These are phyloP conservation scores for Houttuynia cordata DNA, from an alignment of 164 flowering plant genomes.

Conservation along the genomic window DNA sequence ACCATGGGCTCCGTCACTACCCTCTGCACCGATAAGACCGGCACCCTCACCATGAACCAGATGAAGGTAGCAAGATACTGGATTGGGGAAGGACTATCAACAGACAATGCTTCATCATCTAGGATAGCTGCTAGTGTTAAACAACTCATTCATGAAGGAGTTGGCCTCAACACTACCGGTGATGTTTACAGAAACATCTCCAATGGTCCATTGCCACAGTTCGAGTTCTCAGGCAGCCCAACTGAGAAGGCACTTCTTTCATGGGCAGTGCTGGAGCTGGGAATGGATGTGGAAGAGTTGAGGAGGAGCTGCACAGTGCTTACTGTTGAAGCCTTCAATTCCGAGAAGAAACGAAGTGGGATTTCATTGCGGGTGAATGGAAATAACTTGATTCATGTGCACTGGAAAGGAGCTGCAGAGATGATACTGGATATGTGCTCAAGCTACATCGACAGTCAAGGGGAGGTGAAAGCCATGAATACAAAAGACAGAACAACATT, in stretches of 20 bases:
- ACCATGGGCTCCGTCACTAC: constrained; percentile 80
- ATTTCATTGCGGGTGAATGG: constrained; percentile 18
- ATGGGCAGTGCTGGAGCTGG: constrained; percentile 37
- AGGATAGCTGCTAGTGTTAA: constrained; percentile 14
- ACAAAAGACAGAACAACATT: constrained; percentile 12
- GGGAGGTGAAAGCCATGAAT: constrained; percentile 15
- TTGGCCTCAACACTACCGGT: constrained; percentile 47
- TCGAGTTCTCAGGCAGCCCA: constrained; percentile 53
- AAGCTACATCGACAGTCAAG: constrained; percentile 24
- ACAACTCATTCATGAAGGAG: constrained; percentile 29
- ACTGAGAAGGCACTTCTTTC: constrained; percentile 61
- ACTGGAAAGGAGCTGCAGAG: constrained; percentile 72
- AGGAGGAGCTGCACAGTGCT: constrained; percentile 15
- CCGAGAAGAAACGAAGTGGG: constrained; percentile 49
- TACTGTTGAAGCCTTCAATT: constrained; percentile 50
- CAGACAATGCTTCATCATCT: constrained; percentile 3
- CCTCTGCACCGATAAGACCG: constrained; percentile 70
- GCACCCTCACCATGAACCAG: constrained; percentile 59
- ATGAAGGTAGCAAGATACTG: constrained; percentile 58
- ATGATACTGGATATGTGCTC: constrained; percentile 50
- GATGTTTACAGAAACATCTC: constrained; percentile 20
- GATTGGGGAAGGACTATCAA: constrained; percentile 32
- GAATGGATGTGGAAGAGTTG: constrained; percentile 26
- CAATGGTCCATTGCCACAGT: constrained; percentile 2
- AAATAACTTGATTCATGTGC: constrained; percentile 19